These are phyloP conservation scores for Fusarium armeniacum DNA, from an alignment of 2,329 filamentous ascomycete genomes.

Conservation along the genomic window DNA sequence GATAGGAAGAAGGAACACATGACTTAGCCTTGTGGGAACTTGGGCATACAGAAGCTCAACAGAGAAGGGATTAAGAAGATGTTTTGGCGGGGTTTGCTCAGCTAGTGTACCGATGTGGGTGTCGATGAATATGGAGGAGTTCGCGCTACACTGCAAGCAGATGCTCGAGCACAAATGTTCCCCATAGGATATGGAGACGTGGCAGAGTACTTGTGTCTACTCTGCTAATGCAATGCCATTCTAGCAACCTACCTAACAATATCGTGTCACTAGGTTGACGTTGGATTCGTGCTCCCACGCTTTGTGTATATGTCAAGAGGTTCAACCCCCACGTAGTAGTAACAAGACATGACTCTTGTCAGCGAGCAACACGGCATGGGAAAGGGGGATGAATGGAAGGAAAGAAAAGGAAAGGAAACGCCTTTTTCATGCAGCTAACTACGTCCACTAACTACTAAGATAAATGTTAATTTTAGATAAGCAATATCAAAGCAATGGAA, in stretches of 20 bases:
- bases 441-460: not conserved
- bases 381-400: slow-evolving; percentile 1
- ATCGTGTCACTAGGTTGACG: slow-evolving; percentile 1
- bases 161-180: slow-evolving; percentile 29
- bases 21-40: not conserved
- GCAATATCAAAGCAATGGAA: not conserved
- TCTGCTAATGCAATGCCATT: not conserved
- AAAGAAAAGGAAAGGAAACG: slow-evolving; percentile 3
- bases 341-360: slow-evolving; percentile 26
- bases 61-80: slow-evolving; percentile 26
- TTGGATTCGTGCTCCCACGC: slow-evolving; percentile 17
- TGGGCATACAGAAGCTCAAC: slow-evolving; percentile 1
- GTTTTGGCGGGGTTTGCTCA: slow-evolving; percentile 30
- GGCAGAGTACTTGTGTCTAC: slow-evolving; percentile 16
- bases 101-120: slow-evolving; percentile 25
- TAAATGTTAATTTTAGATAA: not conserved
- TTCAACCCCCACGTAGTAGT: slow-evolving; percentile 17
- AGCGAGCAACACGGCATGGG: slow-evolving; percentile 2
- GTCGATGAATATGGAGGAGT: slow-evolving; percentile 26
- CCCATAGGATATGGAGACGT: slow-evolving; percentile 12
- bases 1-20: not conserved
- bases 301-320: slow-evolving; percentile 4
- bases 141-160: slow-evolving; percentile 28
- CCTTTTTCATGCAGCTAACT: slow-evolving; percentile 14
- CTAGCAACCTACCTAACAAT: not conserved